Evolutionary conservation across 768 basidiomycete genomes (phyloP), one percentile per base, ranked within the genome.

Genomic region (Rhizopogon roseolus): DNA sequence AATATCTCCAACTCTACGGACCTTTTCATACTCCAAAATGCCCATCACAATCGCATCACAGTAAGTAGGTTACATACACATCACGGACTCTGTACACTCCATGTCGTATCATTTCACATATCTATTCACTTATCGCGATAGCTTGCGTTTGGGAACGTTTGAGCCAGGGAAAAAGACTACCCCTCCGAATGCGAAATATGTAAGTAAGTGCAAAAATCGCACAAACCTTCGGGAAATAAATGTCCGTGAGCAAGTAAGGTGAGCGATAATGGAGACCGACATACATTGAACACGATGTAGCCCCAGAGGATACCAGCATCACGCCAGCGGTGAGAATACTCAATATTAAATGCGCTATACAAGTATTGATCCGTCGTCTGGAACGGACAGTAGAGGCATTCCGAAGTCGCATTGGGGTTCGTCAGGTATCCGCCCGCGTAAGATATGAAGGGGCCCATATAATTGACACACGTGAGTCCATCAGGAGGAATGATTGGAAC

Each of bases 321-420:
- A 27, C 79, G 67, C 78, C 79, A 82, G 37, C 67, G 68, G 46
- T 77, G 66, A 55, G 70, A 55, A 55, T 85, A 90, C 43, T 65
- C 73, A 32, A 90, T 85, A 58, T 84, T 85, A 69, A 90, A 87
- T 56, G 0, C 39, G 4, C 16, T 6, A 29, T 17, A 45, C 4
- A 67, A 28, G 57, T 81, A 88, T 40, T 75, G 64, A 63, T 90
- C 84, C 0, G 86, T 82, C 0, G 76, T 76, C n/a, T 72, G 63
- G 37, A 75, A 72, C 3, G 81, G 66, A 62, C 90, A 93, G 69
- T 78, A 81, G 36, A 66, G 56, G 65, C 83, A 84, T 14, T 58
- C 59, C 4, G 62, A 61, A 2, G 68, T 69, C 0, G 71, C 73
- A 22, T 62, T 50, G 0, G 74, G 67, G 54, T 81, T 72, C 25